A percentile compares a stretch with the other conserved stretches of the same genome.
Conservation (phyloP, 805 yeast genomes). For the Saturnispora sekii region DNA sequence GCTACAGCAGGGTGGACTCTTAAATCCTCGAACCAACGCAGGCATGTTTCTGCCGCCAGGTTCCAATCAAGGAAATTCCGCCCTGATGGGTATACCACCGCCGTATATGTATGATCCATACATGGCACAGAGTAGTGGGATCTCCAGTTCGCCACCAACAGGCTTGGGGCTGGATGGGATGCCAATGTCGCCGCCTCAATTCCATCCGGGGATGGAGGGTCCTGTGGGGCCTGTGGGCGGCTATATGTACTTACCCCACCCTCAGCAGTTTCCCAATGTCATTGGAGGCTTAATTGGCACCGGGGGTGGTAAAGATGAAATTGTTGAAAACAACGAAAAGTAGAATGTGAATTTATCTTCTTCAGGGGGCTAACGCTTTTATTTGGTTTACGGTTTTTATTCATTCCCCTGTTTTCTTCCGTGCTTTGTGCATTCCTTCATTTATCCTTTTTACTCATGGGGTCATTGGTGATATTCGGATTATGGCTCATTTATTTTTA, state of each 20-base stretch:
- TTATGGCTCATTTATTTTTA: neutral
- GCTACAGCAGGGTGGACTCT: constrained; percentile 12
- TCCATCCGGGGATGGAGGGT: constrained; percentile 18
- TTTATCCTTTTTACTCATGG: too few species aligned
- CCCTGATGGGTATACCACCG: constrained; percentile 21
- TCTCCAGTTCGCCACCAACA: neutral
- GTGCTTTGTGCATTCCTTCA: too few species aligned
- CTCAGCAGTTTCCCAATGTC: constrained; percentile 18
- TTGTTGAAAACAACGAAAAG: too few species aligned
- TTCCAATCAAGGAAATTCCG: constrained; percentile 5
- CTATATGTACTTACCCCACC: constrained; percentile 17
- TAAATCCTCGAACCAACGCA: constrained; percentile 16
- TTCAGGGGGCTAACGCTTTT: too few species aligned
- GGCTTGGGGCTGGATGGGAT: constrained; percentile 1
- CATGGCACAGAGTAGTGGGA: constrained; percentile 12
- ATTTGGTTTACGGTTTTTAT: too few species aligned
- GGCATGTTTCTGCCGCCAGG: neutral
- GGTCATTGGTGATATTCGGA: too few species aligned
- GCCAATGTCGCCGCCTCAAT: constrained; percentile 15
- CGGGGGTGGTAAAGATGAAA: neutral
- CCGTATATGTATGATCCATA: constrained; percentile 29
- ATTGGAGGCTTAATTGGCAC: constrained; percentile 6
- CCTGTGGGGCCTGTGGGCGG: constrained; percentile 23
- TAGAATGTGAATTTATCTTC: too few species aligned
- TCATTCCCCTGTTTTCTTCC: too few species aligned